Evolutionary conservation across 306 rosid species (phyloP), one percentile per base, ranked within the genome.

Genomic region (Elaeagnus macrophylla): DNA sequence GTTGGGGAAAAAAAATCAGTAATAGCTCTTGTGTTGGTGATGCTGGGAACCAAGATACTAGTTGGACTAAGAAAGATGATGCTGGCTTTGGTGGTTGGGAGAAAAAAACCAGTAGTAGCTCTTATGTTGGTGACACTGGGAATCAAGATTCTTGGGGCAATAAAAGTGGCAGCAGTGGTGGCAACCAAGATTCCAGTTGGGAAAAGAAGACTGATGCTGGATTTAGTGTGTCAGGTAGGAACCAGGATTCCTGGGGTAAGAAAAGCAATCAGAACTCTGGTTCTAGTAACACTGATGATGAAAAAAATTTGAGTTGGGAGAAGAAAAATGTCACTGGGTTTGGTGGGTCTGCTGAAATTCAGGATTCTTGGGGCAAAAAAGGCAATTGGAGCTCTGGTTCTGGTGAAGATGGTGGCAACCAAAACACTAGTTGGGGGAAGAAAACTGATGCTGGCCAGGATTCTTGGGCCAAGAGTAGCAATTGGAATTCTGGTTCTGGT

Each of bases 201-300:
- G 67, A 73, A 19, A 71, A 67, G 57, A 66, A 13, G 57, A 59
- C 62, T 12, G 12, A 12, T 56, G 44, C 69, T 48, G 71, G 74
- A 54, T 54, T 61, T 18, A 36, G 52, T 51, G 66, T 41, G 71
- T 37, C 74, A 65, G 45, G 62, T 8, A 57, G 64, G 16, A 65
- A 55, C 57, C 62, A 68, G 37, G 62, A 74, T 65, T 65, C 32
- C 48, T 72, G 68, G 75, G 71, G 68, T n/a, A 81, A 62, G 76
- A 78, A 69, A 63, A 71, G 67, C 52, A 53, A 46, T 52, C 75
- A 76, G 81, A 72, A 60, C n/a, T 71, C 84, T 12, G 78, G 66
- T 58, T 36, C 35, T 46, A 46, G 60, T 32, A 56, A 35, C 39
- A 11, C 39, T 1, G 64, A 39, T 6, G 59, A 46, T 18, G 35